Base-by-base conservation (phyloP, 352 stramenopile species). In the Globisporangium polare region DNA sequence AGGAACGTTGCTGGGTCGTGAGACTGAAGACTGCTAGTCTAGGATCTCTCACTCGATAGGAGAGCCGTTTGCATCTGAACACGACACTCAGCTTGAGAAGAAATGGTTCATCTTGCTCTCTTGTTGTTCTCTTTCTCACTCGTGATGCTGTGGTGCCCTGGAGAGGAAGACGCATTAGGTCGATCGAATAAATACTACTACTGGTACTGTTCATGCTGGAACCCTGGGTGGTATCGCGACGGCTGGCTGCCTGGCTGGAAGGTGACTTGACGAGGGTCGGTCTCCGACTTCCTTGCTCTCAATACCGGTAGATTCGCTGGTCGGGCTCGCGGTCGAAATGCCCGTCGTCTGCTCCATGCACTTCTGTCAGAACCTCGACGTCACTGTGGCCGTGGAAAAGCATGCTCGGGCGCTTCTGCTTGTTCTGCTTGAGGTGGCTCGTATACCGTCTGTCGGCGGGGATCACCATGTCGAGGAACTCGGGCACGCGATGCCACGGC, bases 401-500 rank as follows among this genome's bases (percentile, higher is more conserved):
- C 24, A 59, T 59, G 17, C 53, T 59, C 60, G 22, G 35, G 13
- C 60, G 52, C 20, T 33, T 62, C 2, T 47, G 17, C 64, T 63
- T 49, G 20, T 7, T 33, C 5, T 33, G 29, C 29, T 33, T 33
- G 29, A 9, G 29, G 29, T 71, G 42, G 20, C 47, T 51, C 13
- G 27, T 37, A 20, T 20, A 43, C 2, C 29, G 24, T n/a, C 26
- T 54, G 41, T 1, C 62, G 53, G 22, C 13, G 43, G n/a, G n/a
- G n/a, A 62, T 41, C 29, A 37, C 7, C 29, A 50, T 24, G n/a
- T 56, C 50, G 50, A 56, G n/a, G 15, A 43, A 29, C 29, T 56
- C 50, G 33, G 49, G 47, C 35, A 78, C 60, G 31, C 65, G 60
- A 57, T 80, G 62, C 75, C 80, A 88, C 12, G 66, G 76, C 29